Base-by-base conservation (phyloP, 1,139 yeast genomes). In the Meyerozyma carpophila region DNA sequence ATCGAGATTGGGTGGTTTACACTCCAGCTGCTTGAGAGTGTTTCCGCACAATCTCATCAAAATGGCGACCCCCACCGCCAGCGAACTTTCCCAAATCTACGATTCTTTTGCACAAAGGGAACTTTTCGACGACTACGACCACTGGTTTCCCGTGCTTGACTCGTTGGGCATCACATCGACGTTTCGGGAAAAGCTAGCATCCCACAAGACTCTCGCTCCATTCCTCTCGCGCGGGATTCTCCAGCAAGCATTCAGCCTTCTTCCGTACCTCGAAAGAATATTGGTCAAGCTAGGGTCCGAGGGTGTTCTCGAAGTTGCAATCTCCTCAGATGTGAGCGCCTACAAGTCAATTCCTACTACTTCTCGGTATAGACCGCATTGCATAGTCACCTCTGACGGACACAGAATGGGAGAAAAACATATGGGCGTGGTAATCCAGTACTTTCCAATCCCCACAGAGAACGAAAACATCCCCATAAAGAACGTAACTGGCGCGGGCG, bases 61-160 rank as follows among this genome's bases (percentile, higher is more conserved):
- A 55, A 52, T 85, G 32, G 65, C 81, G 2, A 82, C 93, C 0
- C 96, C 96, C 1, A 89, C 94, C 1, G 59, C 70, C 1, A 63
- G 67, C 10, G 96, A 89, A 57, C 66, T 89, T 5, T 65, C 67
- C 18, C 58, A 78, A 1, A 74, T 89, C 38, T 77, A 77, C 57
- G 66, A 66, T 5, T 59, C 81, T 3, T 77, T 87, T 50, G 64
- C 66, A 5, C 52, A 52, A 1, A 51, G 60, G 2, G 89, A 74
- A 5, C 62, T 68, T 41, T 84, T 85, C 57, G 70, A 70, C 39
- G 91, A 82, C 51, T 63, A 75, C 24, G 84, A 82, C 41, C 54
- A 62, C 4, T 89, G 96, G 96, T 88, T 88, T 62, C 86, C 86
- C 1, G 65, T 81, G 1, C 62, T 88, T 20, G 95, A 88, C 56